Conservation (phyloP, 129 eudicot species). For the Scalesia atractyloides region DNA sequence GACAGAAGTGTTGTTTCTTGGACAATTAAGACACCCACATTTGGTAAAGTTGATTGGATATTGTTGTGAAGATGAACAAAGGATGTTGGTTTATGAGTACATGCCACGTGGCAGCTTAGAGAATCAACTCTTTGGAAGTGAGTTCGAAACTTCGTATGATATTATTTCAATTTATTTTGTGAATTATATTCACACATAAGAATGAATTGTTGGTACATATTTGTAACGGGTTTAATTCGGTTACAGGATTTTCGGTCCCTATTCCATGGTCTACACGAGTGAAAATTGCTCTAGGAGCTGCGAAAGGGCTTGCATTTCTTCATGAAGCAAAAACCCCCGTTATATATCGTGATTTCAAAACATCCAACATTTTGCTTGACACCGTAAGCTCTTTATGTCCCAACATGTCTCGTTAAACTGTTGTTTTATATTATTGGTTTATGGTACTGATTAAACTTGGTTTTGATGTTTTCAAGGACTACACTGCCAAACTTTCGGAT, state of each 20-base stretch:
- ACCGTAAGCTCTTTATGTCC: slow-evolving; percentile 40
- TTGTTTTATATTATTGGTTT: background rate
- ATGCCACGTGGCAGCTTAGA: slow-evolving; percentile 97
- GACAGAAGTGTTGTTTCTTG: slow-evolving; percentile 93
- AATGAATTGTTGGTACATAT: background rate
- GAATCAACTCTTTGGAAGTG: slow-evolving; percentile 88
- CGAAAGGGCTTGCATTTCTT: slow-evolving; percentile 76
- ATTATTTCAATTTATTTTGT: background rate
- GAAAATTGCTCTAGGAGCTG: slow-evolving; percentile 75
- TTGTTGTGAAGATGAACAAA: slow-evolving; percentile 88
- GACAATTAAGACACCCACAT: slow-evolving; percentile 86
- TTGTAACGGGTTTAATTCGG: background rate
- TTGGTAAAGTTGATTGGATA: slow-evolving; percentile 91
- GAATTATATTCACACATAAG: background rate
- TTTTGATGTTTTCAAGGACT: slow-evolving; percentile 31
- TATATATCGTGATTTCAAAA: slow-evolving; percentile 77
- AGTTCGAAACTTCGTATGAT: slow-evolving; percentile 23
- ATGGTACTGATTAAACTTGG: slow-evolving; percentile 19
- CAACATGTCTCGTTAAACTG: background rate
- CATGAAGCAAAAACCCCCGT: slow-evolving; percentile 67
- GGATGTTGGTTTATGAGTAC: slow-evolving; percentile 80
- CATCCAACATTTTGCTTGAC: slow-evolving; percentile 72
- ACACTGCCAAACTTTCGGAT: slow-evolving; percentile 43
- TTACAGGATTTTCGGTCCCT: slow-evolving; percentile 62
- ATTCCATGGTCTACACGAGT: slow-evolving; percentile 77